phyloP scores from a whole-genome alignment of 768 basidiomycete genomes.

The Tulasnella sp. region DNA sequence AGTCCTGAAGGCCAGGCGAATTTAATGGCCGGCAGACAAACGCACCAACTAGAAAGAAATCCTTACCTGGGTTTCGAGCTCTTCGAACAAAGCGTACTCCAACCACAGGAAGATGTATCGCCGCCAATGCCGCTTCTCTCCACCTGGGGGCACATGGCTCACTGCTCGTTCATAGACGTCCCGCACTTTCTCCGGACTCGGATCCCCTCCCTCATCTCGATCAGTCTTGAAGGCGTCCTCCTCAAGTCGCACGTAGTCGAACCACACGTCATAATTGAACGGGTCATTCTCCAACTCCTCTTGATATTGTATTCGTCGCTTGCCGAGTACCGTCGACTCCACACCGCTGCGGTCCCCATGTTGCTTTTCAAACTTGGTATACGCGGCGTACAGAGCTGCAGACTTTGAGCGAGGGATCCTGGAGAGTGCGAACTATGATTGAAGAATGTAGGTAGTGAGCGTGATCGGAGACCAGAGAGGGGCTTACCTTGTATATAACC shows the following conservation, averaged over 20 bases:
- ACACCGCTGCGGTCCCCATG: slow-evolving; percentile 84
- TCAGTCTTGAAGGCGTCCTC: slow-evolving; percentile 80
- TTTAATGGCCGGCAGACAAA: background rate
- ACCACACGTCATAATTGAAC: slow-evolving; percentile 97
- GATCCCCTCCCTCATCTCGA: slow-evolving; percentile 62
- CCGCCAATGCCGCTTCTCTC: slow-evolving; percentile 89
- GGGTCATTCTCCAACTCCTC: slow-evolving; percentile 90
- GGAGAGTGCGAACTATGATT: slow-evolving; percentile 80
- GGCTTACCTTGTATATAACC: slow-evolving; percentile 90
- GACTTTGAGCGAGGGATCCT: slow-evolving; percentile 92
- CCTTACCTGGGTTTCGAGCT: slow-evolving; percentile 87
- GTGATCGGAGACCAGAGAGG: background rate
- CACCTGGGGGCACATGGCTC: slow-evolving; percentile 89
- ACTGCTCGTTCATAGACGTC: slow-evolving; percentile 96
- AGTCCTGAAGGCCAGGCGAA: slow-evolving; percentile 55
- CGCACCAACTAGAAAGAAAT: background rate
- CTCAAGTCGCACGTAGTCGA: slow-evolving; percentile 90
- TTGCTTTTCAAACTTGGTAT: slow-evolving; percentile 98
- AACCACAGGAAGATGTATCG: slow-evolving; percentile 91
- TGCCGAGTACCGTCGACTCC: slow-evolving; percentile 91
- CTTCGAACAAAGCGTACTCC: slow-evolving; percentile 94
- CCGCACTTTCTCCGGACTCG: slow-evolving; percentile 64
- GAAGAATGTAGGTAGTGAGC: background rate
- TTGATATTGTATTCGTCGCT: slow-evolving; percentile 97
- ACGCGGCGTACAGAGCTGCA: slow-evolving; percentile 78